phyloP scores from a whole-genome alignment of 345 rosid species.

The Eucalyptus sp. region DNA sequence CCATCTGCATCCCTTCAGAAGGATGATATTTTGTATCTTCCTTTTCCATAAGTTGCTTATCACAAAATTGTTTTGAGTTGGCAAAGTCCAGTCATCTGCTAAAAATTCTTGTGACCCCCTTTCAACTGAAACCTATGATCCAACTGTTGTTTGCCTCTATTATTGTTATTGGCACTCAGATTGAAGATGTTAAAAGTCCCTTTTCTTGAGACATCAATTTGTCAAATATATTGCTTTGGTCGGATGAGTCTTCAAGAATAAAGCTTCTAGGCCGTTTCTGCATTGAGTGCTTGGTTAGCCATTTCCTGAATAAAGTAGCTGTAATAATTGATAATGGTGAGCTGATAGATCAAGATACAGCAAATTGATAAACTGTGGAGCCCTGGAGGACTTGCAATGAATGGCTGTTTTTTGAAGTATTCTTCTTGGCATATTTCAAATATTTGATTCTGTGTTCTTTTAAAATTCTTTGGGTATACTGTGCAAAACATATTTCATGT shows the following conservation, averaged over 20 bases:
- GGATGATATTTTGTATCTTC: neutral
- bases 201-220: neutral
- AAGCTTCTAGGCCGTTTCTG: neutral
- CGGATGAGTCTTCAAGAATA: neutral
- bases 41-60: neutral
- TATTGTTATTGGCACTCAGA: neutral
- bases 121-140: neutral
- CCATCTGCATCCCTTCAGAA: neutral
- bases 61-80: neutral
- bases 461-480: neutral
- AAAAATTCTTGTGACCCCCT: neutral
- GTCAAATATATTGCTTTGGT: neutral
- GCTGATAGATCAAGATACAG: neutral
- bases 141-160: neutral
- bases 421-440: neutral
- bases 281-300: neutral
- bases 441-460: neutral
- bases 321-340: neutral
- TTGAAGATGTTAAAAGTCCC: neutral
- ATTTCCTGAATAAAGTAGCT: neutral
- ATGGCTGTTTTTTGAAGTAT: neutral
- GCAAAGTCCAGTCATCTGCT: neutral
- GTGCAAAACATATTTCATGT: neutral
- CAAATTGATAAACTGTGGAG: neutral
- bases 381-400: neutral